Percentiles rank a stretch among this genome's conserved stretches.
These are phyloP conservation scores for Arabidopsis arenosa DNA, from an alignment of 345 rosid genomes.

Conservation along the genomic window DNA sequence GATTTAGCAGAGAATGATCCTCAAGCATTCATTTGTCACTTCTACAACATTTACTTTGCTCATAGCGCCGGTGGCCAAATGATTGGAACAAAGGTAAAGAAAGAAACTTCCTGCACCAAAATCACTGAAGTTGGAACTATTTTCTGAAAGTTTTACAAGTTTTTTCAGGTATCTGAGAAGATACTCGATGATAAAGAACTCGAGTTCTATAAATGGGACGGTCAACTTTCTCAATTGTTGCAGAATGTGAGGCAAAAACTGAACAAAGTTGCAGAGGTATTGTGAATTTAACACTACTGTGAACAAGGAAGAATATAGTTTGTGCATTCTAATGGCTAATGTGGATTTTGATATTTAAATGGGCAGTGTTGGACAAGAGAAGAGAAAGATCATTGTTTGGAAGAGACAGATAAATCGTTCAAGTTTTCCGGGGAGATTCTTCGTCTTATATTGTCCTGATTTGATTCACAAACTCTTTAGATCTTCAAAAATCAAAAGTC, in stretches of 20 bases:
- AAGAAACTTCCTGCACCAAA: background rate
- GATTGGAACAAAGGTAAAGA: constrained; percentile 18
- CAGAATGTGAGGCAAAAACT: constrained; percentile 69
- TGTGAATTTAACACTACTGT: background rate
- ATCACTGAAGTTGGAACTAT: background rate
- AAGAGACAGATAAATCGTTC: constrained; percentile 86
- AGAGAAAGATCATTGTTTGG: constrained; percentile 83
- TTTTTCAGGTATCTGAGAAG: constrained; percentile 60
- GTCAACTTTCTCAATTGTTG: constrained; percentile 62
- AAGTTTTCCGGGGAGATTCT: constrained; percentile 76
- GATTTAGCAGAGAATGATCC: constrained; percentile 59
- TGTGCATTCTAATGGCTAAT: background rate
- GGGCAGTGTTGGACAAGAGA: constrained; percentile 66
- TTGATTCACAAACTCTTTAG: background rate
- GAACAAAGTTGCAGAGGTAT: constrained; percentile 64
- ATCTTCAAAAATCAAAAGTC: too few species aligned
- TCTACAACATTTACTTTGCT: constrained; percentile 80
- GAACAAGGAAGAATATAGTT: background rate
- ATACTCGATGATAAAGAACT: constrained; percentile 66
- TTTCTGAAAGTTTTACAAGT: background rate
- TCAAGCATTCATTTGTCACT: constrained; percentile 87
- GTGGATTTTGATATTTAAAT: background rate
- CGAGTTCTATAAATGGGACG: constrained; percentile 87
- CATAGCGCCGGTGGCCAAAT: constrained; percentile 1
- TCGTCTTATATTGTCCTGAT: constrained; percentile 66